Percentiles rank a stretch among this genome's conserved stretches.
Conservation (phyloP, 2,329 filamentous ascomycete genomes). For the Diaporthe sp. region DNA sequence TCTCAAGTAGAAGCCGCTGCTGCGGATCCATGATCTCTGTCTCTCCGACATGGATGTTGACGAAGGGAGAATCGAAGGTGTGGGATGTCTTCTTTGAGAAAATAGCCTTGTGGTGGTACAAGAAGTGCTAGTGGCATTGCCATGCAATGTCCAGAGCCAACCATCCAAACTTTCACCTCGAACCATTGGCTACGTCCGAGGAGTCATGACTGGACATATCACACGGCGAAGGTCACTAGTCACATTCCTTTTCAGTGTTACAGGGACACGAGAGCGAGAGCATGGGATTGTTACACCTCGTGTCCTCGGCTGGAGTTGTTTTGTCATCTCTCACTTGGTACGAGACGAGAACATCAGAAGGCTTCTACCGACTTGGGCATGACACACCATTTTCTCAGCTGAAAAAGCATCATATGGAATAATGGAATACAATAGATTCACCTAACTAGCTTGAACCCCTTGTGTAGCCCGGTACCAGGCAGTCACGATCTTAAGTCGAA, state of each 20-base stretch:
- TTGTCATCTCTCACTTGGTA: background rate
- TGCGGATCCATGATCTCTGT: no score
- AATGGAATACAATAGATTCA: no score
- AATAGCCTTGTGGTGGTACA: background rate
- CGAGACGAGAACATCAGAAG: background rate
- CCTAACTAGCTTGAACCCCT: background rate
- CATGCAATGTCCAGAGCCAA: background rate
- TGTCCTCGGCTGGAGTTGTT: background rate
- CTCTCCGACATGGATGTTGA: no score
- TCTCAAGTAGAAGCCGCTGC: no score
- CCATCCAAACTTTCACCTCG: background rate
- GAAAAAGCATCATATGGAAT: background rate
- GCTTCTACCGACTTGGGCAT: no score
- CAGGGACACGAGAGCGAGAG: background rate
- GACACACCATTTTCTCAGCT: no score
- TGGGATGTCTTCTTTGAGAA: no score
- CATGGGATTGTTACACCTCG: background rate
- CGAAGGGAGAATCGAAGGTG: no score
- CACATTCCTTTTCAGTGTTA: background rate
- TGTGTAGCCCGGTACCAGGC: no score
- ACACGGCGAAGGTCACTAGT: background rate
- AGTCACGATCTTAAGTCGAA: background rate
- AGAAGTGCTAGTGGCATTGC: background rate
- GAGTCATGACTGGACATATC: no score
- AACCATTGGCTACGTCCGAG: background rate